Evolutionary conservation across 495 filamentous ascomycete species (phyloP).

Genomic region (Diplogelasinospora grovesii): DNA sequence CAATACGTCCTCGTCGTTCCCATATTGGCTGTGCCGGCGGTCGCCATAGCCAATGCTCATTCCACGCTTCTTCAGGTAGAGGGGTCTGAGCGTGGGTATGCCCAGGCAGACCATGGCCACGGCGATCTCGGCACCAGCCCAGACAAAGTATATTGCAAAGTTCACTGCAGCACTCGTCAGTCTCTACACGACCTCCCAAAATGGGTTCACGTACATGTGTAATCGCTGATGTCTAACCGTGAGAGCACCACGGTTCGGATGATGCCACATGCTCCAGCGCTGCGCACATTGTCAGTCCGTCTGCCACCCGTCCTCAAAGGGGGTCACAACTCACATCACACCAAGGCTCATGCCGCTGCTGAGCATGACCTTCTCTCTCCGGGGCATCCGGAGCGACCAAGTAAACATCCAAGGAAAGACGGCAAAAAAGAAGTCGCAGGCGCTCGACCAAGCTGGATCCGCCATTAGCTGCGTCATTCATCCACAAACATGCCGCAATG

Average conservation of each 20-base stretch:
- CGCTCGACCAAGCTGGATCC: conserved; percentile 30
- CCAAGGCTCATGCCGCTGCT: conserved; percentile 38
- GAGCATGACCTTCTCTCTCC: conserved; percentile 34
- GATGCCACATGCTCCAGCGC: conserved; percentile 35
- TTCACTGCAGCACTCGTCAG: conserved; percentile 20
- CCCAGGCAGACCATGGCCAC: conserved; percentile 36
- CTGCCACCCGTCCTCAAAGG: not conserved
- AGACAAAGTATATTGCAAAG: conserved; percentile 34
- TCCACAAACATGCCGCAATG: not conserved
- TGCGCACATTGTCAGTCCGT: conserved; percentile 15
- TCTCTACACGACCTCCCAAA: too few species aligned
- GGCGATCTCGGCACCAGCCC: conserved; percentile 35
- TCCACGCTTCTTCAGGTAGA: conserved; percentile 27
- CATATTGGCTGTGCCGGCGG: conserved; percentile 4
- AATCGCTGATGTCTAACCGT: conserved; percentile 27
- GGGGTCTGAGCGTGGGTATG: conserved; percentile 30
- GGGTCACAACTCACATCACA: conserved; percentile 30
- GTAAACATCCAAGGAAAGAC: conserved; percentile 41
- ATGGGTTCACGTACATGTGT: conserved; percentile 24
- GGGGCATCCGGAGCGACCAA: conserved; percentile 32
- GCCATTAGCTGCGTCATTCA: not conserved
- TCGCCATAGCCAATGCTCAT: conserved; percentile 16
- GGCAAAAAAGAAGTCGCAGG: conserved; percentile 39
- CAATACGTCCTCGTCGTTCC: conserved; percentile 14
- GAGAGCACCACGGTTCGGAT: conserved; percentile 33